Evolutionary conservation across 768 basidiomycete genomes (phyloP), one percentile per base, ranked within the genome.

Genomic region (Trametes maxima): DNA sequence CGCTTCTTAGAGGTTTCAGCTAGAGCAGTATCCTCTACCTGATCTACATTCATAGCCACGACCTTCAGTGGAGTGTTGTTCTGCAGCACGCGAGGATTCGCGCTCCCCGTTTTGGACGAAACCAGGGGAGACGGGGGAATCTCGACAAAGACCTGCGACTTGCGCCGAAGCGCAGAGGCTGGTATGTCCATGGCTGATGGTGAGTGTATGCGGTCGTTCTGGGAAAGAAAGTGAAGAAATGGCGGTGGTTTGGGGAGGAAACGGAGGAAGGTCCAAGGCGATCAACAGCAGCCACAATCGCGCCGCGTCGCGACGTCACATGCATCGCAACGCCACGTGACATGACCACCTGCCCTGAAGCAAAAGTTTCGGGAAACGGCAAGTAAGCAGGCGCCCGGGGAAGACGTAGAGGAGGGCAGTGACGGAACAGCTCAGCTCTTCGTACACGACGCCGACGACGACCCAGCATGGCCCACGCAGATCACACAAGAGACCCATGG

Each of bases 401-500:
- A 44, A 50, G 21, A 40, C 28, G 46, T 36, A 56, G 57, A 46
- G 35, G 42, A 35, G 56, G 25, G 42, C 56, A 44, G 52, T 63
- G 55, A 63, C 64, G 54, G 46, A 19, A 42, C 57, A 51, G 42
- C 47, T 40, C 62, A 49, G 35, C 54, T 53, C 62, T 53, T 53
- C 53, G 66, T 63, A 50, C 45, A 28, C 57, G 42, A 56, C 61
- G 52, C 47, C 62, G 57, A 64, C 57, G 44, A 66, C 50, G 51
- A 59, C 47, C 28, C 52, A 59, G 59, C 70, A 94, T 94, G 93
- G 84, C 93, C 37, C 87, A 89, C 77, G 90, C 92, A 70, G 94
- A 96, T 78, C 94, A 95, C 77, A 92, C 94, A 57, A 80, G 94
- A 76, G 94, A 96, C 76, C 94, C 94, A 60, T 96, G 94, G 94